Evolutionary conservation across 257 asterid genomes (phyloP).

Genomic region (Striga asiatica): DNA sequence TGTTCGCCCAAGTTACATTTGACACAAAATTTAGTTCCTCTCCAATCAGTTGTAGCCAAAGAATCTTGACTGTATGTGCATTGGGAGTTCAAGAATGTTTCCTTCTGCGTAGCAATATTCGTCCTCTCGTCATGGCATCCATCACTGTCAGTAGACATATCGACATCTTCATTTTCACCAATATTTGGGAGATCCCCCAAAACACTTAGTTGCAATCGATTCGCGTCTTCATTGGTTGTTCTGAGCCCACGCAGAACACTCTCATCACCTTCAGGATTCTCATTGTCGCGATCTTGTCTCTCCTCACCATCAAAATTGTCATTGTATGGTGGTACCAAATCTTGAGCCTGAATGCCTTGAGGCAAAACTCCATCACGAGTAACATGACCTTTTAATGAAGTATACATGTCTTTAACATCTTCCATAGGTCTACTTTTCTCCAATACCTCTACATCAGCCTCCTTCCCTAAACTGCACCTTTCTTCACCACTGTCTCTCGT

Average conservation of each 20-base stretch:
- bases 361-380: conserved; percentile 12
- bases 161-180: conserved; percentile 21
- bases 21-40: conserved; percentile 31
- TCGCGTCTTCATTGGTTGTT: conserved; percentile 12
- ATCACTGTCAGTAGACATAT: conserved; percentile 23
- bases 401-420: conserved; percentile 10
- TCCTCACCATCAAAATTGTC: no score
- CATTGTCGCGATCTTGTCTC: no score
- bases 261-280: no score
- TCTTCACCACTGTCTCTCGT: conserved; percentile 16
- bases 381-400: conserved; percentile 18
- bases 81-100: conserved; percentile 40
- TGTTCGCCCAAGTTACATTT: conserved; percentile 41
- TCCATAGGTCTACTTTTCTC: conserved; percentile 15
- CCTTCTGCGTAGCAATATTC: conserved; percentile 31
- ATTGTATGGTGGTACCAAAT: no score
- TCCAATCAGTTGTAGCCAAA: conserved; percentile 19
- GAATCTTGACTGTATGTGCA: no score
- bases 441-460: conserved; percentile 6
- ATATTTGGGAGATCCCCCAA: neutral
- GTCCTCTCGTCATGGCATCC: conserved; percentile 33
- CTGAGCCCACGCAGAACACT: neutral
- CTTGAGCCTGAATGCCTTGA: conserved; percentile 2
- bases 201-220: neutral
- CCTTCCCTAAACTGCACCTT: conserved; percentile 16